Evolutionary conservation across 2,329 filamentous ascomycete genomes (phyloP), one percentile per base, ranked within the genome.

Genomic region (Ciborinia camelliae): DNA sequence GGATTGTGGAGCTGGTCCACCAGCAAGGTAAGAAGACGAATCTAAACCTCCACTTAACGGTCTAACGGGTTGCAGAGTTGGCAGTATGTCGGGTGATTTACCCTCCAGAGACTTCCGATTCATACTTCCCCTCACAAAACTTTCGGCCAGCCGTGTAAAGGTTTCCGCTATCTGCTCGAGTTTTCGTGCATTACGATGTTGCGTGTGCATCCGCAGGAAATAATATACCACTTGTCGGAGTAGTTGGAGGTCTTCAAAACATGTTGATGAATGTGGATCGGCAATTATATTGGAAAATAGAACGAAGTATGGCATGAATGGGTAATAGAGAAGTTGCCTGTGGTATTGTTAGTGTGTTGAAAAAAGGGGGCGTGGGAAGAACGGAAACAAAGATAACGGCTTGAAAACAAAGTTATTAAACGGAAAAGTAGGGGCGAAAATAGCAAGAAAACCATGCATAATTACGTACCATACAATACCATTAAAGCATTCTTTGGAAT

Each of bases 261-360:
- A 66, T 8, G 47, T 18, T 26, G 50, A 20, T 6, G 66, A 48
- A 30, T 55, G 41, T 18, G 67, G 67, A 30, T 63, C 15, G 4
- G 67, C 61, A 7, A 68, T 63, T 20, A 68, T 68, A 15, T 67
- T 61, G 8, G 59, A 52, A 37, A 68, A 67, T 15, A 68, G 39
- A 28, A 62, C 65, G 32, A 68, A 68, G 32, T 65, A 68, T 1
- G 65, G 65, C 12, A 63, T 67, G 47, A 68, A 68, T 18, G 67
- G 67, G n/a, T 67, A 64, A 37, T 67, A 68, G 9, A 68, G 58
- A 20, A 68, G 62, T 58, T 67, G 66, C 67, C 66, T 67, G 15
- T 20, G 8, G 6, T 15, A n/a, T n/a, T 54, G 23, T 52, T 41
- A 48, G 28, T n/a, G n/a, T n/a, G n/a, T n/a, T n/a, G n/a, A n/a